These are phyloP conservation scores for Exsudoporus floridanus DNA, from an alignment of 1,284 basidiomycete species.

Conservation along the genomic window DNA sequence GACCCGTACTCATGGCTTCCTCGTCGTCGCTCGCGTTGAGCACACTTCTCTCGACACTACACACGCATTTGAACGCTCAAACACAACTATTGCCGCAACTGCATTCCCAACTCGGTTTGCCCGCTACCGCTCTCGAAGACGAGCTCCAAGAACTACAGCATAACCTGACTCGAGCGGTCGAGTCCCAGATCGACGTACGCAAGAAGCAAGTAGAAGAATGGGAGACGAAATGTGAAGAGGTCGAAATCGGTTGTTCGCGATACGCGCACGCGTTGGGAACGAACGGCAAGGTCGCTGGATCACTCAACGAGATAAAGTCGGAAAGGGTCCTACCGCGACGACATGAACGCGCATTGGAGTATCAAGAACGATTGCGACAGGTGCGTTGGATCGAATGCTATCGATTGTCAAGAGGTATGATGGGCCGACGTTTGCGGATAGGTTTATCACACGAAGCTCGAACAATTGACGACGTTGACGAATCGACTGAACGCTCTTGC, in stretches of 20 bases:
- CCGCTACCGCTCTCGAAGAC: conserved; percentile 70
- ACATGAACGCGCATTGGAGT: conserved; percentile 61
- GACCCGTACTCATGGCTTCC: conserved; percentile 27
- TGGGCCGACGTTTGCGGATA: conserved; percentile 27
- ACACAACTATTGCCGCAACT: conserved; percentile 73
- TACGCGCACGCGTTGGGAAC: conserved; percentile 69
- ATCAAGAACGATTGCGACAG: conserved; percentile 75
- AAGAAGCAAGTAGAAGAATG: conserved; percentile 69
- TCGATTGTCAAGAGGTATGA: background rate
- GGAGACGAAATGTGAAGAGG: conserved; percentile 59
- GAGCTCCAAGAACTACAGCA: conserved; percentile 66
- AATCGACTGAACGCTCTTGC: conserved; percentile 59
- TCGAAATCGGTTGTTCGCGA: conserved; percentile 62
- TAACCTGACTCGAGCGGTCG: conserved; percentile 67
- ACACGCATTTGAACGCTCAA: conserved; percentile 72
- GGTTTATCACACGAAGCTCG: conserved; percentile 78
- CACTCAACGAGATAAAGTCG: conserved; percentile 57
- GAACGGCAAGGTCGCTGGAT: conserved; percentile 61
- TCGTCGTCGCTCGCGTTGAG: conserved; percentile 46
- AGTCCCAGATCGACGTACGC: conserved; percentile 63
- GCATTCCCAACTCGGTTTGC: conserved; percentile 70
- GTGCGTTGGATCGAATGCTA: conserved; percentile 40
- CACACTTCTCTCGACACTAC: conserved; percentile 70
- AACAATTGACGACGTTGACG: conserved; percentile 66
- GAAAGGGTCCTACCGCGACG: conserved; percentile 62